Base-by-base conservation (phyloP, 2,329 filamentous ascomycete species). In the Knufia petricola region DNA sequence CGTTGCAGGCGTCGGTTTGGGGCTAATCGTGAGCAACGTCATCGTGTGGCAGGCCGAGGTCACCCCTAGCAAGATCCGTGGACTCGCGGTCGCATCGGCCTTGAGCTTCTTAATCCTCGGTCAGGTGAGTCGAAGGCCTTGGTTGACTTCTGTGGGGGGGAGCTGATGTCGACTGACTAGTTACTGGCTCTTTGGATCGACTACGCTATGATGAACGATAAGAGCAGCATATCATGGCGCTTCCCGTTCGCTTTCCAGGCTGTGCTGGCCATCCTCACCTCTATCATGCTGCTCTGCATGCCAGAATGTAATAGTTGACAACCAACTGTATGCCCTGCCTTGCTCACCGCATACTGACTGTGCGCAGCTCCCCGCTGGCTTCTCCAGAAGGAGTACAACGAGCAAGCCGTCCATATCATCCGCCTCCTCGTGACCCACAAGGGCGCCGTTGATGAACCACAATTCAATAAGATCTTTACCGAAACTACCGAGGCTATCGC, bases 191-290 rank as follows among this genome's bases (percentile, higher is more conserved):
- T 53, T 24, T 53, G 52, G 54, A 48, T 54, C 3, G 30, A 46
- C 26, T 46, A 46, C n/a, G 42, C 26, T 3, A 15, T 36, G 4
- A 19, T 8, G 4, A 34, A 30, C 42, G 21, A 3, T 3, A 23
- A 32, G 10, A 17, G 19, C 31, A 8, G 9, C 10, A 13, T 34
- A 10, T n/a, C 12, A 15, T 65, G 63, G 63, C 65, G 71, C 10
- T 71, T 74, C 52, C 71, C 71, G 0, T 67, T 73, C 38, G 68
- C 69, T 2, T 72, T 74, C 59, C 71, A 73, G 52, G 59, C 65
- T 23, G 57, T 70, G 34, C 72, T 72, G 50, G 68, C 63, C 6
- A 45, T 71, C 21, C 58, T 71, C 40, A 56, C 66, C 32, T 54
- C 58, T 21, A 46, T 59, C 24, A 50, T 55, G 37, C 67, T 71